A percentile compares a stretch with the other conserved stretches of the same genome.
Conservation (phyloP, 1,139 yeast genomes). For the Meyerozyma carpophila region DNA sequence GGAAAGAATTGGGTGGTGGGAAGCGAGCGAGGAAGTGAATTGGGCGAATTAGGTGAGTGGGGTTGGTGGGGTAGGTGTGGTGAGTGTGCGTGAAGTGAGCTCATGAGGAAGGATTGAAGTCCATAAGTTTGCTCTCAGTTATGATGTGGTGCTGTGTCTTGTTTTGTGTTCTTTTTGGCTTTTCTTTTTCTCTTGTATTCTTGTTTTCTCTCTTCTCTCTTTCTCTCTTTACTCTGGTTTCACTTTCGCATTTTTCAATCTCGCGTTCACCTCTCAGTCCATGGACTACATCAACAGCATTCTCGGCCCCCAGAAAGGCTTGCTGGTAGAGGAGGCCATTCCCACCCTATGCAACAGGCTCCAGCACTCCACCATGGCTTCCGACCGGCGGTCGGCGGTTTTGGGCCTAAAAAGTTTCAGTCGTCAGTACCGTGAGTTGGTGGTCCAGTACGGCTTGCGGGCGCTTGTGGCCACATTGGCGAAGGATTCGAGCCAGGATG, state of each 20-base stretch:
- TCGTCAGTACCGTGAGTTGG: constrained; percentile 83
- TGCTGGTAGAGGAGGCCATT: constrained; percentile 78
- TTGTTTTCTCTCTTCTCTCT: no score
- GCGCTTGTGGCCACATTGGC: constrained; percentile 66
- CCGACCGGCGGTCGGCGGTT: constrained; percentile 89
- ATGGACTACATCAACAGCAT: constrained; percentile 42
- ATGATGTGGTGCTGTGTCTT: no score
- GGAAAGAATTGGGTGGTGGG: constrained; percentile 17
- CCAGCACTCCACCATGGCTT: constrained; percentile 72
- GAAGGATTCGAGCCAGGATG: constrained; percentile 63
- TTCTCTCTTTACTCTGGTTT: no score
- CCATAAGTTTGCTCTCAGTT: no score
- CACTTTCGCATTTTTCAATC: no score
- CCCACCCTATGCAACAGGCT: constrained; percentile 85
- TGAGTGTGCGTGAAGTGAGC: no score
- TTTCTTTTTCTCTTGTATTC: no score
- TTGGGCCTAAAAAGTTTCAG: constrained; percentile 86
- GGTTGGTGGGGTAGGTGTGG: no score
- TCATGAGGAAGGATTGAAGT: no score
- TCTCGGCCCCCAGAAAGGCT: constrained; percentile 30
- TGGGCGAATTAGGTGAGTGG: no score
- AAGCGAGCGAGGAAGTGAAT: not conserved
- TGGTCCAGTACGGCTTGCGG: constrained; percentile 82
- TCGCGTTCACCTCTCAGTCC: not conserved
- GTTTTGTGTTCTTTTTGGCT: no score